phyloP scores from a whole-genome alignment of 2,329 filamentous ascomycete species.

The Stylonectria norvegica region DNA sequence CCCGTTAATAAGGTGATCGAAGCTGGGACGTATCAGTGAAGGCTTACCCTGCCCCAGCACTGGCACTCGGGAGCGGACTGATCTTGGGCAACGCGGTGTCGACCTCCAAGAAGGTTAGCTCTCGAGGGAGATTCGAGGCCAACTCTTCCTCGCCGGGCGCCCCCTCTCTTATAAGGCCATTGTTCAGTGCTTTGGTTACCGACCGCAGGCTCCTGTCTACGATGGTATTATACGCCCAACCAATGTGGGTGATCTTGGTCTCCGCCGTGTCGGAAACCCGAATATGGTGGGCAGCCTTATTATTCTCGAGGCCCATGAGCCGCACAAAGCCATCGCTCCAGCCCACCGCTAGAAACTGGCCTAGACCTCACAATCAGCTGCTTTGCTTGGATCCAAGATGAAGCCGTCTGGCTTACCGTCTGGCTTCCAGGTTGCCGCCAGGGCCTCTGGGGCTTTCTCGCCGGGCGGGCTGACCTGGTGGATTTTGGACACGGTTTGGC shows the following conservation, averaged over 20 bases:
- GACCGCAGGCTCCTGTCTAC: conserved; percentile 27
- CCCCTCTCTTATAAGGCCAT: conserved; percentile 12
- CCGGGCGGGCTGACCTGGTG: conserved; percentile 42
- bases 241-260: conserved; percentile 49
- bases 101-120: conserved; percentile 71
- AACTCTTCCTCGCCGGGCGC: conserved; percentile 9
- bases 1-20: conserved; percentile 8
- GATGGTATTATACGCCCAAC: conserved; percentile 48
- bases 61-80: conserved; percentile 61
- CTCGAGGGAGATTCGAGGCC: conserved; percentile 60
- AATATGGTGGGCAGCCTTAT: conserved; percentile 75
- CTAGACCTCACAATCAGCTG: conserved; percentile 35
- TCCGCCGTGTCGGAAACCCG: conserved; percentile 44
- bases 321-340: conserved; percentile 80
- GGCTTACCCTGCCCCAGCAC: conserved; percentile 60
- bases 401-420: conserved; percentile 66
- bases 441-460: conserved; percentile 39
- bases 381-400: too few species aligned
- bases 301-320: conserved; percentile 74
- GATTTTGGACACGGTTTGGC: conserved; percentile 59
- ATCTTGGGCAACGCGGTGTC: conserved; percentile 74
- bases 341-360: conserved; percentile 74
- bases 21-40: background rate
- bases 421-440: conserved; percentile 61
- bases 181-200: conserved; percentile 10